Evolutionary conservation across 2,329 filamentous ascomycete species (phyloP).

Genomic region (Alternaria sp.): DNA sequence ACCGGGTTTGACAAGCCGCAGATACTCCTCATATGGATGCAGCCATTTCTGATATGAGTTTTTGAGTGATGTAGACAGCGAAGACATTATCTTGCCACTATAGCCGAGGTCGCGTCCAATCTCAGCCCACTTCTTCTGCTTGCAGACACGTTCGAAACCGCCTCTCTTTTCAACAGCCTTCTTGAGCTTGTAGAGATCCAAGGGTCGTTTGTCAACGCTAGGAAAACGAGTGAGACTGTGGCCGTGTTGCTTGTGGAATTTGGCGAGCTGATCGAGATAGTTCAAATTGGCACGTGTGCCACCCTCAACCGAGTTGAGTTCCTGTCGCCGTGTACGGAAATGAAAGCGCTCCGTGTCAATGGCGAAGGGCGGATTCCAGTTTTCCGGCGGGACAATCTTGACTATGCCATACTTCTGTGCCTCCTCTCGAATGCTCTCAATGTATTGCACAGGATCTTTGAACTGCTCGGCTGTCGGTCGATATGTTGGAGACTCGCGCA

Average conservation of each 20-base stretch:
- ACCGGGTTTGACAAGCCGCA: conserved; percentile 87
- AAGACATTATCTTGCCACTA: conserved; percentile 99
- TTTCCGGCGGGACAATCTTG: conserved; percentile 93
- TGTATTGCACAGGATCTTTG: conserved; percentile 91
- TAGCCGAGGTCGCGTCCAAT: conserved; percentile 96
- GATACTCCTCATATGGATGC: conserved; percentile 94
- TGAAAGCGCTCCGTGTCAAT: conserved; percentile 99
- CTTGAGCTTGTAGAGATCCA: conserved; percentile 94
- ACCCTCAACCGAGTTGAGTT: conserved; percentile 97
- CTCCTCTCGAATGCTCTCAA: conserved; percentile 88
- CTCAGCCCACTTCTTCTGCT: conserved; percentile 98
- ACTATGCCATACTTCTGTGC: conserved; percentile 89
- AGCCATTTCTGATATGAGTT: conserved; percentile 99
- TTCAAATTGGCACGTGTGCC: conserved; percentile 95
- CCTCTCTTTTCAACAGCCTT: conserved; percentile 95
- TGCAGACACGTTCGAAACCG: conserved; percentile 96
- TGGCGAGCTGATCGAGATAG: conserved; percentile 92
- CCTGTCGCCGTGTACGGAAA: conserved; percentile 94
- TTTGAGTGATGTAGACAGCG: conserved; percentile 94
- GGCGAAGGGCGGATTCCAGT: conserved; percentile 93
- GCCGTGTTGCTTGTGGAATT: conserved; percentile 97
- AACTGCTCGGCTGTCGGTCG: conserved; percentile 92
- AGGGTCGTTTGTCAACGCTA: conserved; percentile 95
- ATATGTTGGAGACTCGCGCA: conserved; percentile 91
- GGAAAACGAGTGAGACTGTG: conserved; percentile 93